These are phyloP conservation scores for Gymnopus androsaceus DNA, from an alignment of 1,284 basidiomycete species.

Conservation along the genomic window DNA sequence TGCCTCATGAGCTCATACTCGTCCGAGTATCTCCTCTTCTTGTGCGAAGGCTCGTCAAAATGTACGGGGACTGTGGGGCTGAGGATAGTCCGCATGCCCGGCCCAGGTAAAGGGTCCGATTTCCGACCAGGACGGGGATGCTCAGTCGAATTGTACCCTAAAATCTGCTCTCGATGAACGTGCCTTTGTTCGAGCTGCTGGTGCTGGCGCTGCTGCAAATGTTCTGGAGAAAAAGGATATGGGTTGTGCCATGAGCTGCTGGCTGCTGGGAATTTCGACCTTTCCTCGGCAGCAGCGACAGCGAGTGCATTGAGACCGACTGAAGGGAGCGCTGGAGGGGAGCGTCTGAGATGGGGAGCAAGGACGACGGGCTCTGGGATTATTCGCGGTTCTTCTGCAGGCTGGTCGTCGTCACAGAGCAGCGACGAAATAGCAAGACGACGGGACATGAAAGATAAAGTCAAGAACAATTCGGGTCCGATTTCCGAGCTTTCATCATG, in stretches of 20 bases:
- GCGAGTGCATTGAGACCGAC: too few relatives aligned
- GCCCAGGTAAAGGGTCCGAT: constrained; percentile 12
- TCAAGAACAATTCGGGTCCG: constrained; percentile 12
- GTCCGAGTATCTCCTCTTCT: constrained; percentile 10
- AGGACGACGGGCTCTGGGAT: constrained; percentile 36
- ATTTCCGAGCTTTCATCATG: constrained; percentile 14
- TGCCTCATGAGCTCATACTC: neutral
- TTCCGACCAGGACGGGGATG: constrained; percentile 8
- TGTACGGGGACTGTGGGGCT: neutral
- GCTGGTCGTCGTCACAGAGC: constrained; percentile 53
- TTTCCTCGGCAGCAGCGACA: constrained; percentile 33
- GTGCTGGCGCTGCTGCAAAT: constrained; percentile 10
- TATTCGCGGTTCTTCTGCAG: constrained; percentile 21
- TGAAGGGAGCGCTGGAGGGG: constrained; percentile 16
- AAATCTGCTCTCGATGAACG: constrained; percentile 10
- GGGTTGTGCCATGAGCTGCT: neutral
- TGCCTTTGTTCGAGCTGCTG: constrained; percentile 15
- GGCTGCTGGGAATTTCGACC: constrained; percentile 29
- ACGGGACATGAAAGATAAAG: constrained; percentile 47
- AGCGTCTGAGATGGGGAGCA: constrained; percentile 38
- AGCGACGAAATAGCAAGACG: constrained; percentile 74
- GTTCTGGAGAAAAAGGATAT: constrained; percentile 1
- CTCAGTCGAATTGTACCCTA: constrained; percentile 8
- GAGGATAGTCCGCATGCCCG: constrained; percentile 7
- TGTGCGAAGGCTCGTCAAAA: neutral